These are phyloP conservation scores for Rhodotorula babjevae DNA, from an alignment of 768 basidiomycete genomes.

Conservation along the genomic window DNA sequence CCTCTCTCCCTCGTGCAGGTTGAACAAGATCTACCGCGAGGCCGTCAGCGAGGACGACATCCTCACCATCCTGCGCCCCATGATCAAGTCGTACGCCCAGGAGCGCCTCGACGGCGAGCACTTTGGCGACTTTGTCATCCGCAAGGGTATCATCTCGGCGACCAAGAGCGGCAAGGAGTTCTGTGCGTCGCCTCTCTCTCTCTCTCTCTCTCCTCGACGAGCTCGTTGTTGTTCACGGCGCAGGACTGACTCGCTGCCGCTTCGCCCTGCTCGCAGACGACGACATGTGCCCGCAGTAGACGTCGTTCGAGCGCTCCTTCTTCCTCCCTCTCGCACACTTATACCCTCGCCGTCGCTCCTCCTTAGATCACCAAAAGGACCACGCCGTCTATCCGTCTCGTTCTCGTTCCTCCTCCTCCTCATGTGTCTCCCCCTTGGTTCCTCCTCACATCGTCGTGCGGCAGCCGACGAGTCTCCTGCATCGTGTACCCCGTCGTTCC, in stretches of 20 bases:
- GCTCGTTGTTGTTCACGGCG: neutral
- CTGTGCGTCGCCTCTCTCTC: neutral
- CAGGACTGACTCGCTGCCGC: neutral
- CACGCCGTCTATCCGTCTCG: neutral
- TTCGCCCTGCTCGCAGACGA: conserved; percentile 13
- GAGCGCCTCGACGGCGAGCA: conserved; percentile 81
- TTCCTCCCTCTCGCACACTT: neutral
- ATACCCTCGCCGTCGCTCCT: neutral
- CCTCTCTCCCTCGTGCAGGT: conserved; percentile 13
- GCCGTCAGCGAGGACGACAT: conserved; percentile 43
- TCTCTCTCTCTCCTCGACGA: too few relatives aligned
- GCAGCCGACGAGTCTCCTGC: neutral
- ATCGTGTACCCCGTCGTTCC: neutral
- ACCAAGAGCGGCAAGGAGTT: conserved; percentile 66
- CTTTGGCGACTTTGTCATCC: conserved; percentile 92
- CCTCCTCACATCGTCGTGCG: neutral
- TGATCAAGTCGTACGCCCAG: conserved; percentile 90
- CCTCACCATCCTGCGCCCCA: conserved; percentile 75
- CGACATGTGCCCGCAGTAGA: conserved; percentile 22
- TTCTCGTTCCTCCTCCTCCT: neutral
- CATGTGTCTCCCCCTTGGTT: neutral
- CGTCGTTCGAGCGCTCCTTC: neutral
- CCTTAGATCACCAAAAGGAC: neutral
- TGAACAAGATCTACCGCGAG: conserved; percentile 89
- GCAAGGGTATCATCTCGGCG: conserved; percentile 79